A percentile compares a stretch with the other conserved stretches of the same genome.
Evolutionary conservation across 441 rosid species (phyloP).

Genomic region (Erodium texanum): DNA sequence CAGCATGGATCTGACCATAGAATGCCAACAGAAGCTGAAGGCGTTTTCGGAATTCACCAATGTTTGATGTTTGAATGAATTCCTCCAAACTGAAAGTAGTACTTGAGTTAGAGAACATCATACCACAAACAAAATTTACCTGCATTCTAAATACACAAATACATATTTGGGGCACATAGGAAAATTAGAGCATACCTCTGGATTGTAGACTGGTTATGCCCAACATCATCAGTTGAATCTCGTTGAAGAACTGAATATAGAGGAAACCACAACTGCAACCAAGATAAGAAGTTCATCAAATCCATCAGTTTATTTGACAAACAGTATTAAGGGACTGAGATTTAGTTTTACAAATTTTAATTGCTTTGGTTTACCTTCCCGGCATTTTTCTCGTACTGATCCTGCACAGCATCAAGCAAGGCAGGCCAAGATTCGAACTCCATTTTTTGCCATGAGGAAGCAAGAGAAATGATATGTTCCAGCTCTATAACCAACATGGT

Average conservation of each 20-base stretch:
- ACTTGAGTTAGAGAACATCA: slow-evolving; percentile 13
- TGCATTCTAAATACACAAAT: slow-evolving; percentile 4
- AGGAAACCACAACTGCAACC: slow-evolving; percentile 95
- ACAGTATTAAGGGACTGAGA: background rate
- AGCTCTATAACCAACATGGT: slow-evolving; percentile 19
- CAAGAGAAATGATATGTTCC: slow-evolving; percentile 57
- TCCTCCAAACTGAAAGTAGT: slow-evolving; percentile 66
- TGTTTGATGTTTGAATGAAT: slow-evolving; percentile 70
- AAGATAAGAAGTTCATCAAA: background rate
- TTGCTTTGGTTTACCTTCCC: slow-evolving; percentile 45
- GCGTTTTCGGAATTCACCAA: slow-evolving; percentile 84
- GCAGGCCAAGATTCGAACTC: slow-evolving; percentile 84
- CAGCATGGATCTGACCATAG: slow-evolving; percentile 62
- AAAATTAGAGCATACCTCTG: slow-evolving; percentile 45
- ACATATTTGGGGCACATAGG: slow-evolving; percentile 8
- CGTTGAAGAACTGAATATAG: slow-evolving; percentile 59
- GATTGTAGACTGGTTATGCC: slow-evolving; percentile 43
- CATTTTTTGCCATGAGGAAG: slow-evolving; percentile 78
- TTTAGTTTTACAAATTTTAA: slow-evolving; percentile 20
- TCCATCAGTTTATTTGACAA: too few species aligned
- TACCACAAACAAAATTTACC: slow-evolving; percentile 3
- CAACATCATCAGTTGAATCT: slow-evolving; percentile 28
- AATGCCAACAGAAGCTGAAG: slow-evolving; percentile 82
- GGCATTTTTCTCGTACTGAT: slow-evolving; percentile 71
- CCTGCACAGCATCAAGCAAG: slow-evolving; percentile 78